A percentile compares a stretch with the other conserved stretches of the same genome.
Evolutionary conservation across 2,329 filamentous ascomycete species (phyloP).

Genomic region (Cryphonectria parasitica): DNA sequence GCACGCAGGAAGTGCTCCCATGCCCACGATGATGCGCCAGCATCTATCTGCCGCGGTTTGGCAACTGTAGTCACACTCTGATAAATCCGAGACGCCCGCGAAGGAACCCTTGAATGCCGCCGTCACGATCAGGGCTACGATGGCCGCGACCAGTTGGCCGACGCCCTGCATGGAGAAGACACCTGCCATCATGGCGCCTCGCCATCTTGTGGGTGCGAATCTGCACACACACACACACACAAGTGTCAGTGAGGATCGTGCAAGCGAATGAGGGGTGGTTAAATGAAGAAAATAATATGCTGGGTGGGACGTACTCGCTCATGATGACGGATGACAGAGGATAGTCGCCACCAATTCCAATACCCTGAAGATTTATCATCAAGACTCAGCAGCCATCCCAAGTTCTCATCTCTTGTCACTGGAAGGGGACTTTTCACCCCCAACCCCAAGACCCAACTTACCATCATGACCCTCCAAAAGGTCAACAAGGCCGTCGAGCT

Average conservation of each 20-base stretch:
- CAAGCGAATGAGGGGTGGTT: not conserved
- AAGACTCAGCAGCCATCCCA: not conserved
- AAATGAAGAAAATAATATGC: not conserved
- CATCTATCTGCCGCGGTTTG: conserved; percentile 74
- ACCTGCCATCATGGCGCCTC: conserved; percentile 80
- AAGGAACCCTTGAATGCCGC: conserved; percentile 63
- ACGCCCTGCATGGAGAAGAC: conserved; percentile 87
- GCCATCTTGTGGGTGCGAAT: conserved; percentile 80
- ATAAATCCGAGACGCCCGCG: conserved; percentile 44
- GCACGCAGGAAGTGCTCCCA: conserved; percentile 77
- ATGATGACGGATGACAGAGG: conserved; percentile 81
- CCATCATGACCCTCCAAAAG: conserved; percentile 78
- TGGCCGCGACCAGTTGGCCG: conserved; percentile 73
- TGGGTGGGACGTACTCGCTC: conserved; percentile 58
- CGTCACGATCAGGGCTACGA: conserved; percentile 72
- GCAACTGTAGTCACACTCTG: conserved; percentile 64
- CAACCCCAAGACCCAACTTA: no score
- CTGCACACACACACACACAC: conserved; percentile 39
- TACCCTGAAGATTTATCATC: conserved; percentile 48
- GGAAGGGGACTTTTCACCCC: no score
- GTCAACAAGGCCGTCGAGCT: conserved; percentile 65
- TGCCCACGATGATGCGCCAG: conserved; percentile 81
- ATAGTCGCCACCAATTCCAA: conserved; percentile 83
- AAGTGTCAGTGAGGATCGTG: conserved; percentile 19
- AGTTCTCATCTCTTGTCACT: not conserved